A percentile compares a stretch with the other conserved stretches of the same genome.
Conservation (phyloP, 2,329 filamentous ascomycete species). For the Fusarium nematophilum region DNA sequence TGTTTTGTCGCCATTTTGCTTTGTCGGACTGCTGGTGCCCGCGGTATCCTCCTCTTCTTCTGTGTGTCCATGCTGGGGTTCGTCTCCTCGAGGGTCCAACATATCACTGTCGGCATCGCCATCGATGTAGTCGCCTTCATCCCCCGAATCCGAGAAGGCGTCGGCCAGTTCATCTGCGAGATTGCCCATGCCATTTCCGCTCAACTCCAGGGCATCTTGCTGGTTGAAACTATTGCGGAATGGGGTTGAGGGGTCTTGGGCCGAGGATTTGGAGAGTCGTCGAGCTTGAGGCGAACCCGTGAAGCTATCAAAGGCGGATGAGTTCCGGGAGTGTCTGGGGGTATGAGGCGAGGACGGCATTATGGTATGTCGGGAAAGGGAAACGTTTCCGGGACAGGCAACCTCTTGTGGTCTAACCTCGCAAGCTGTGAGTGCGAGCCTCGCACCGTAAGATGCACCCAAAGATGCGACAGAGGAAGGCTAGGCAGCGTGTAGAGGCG, state of each 20-base stretch:
- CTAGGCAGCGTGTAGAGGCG: background rate
- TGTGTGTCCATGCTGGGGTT: conserved; percentile 15
- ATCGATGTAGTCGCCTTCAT: conserved; percentile 64
- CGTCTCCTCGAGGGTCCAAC: conserved; percentile 14
- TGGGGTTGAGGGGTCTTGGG: conserved; percentile 62
- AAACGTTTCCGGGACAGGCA: conserved; percentile 13
- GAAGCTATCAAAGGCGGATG: conserved; percentile 64
- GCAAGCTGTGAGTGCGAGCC: conserved; percentile 25
- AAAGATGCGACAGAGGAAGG: conserved; percentile 18
- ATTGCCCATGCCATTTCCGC: conserved; percentile 75
- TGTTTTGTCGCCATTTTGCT: conserved; percentile 35
- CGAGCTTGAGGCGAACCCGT: conserved; percentile 59
- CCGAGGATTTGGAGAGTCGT: conserved; percentile 63
- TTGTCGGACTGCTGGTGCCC: conserved; percentile 21
- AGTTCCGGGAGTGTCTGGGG: conserved; percentile 69
- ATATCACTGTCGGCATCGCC: conserved; percentile 50
- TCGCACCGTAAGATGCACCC: conserved; percentile 30
- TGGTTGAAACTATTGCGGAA: conserved; percentile 62
- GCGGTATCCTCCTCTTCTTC: conserved; percentile 19
- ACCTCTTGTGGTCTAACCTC: conserved; percentile 18
- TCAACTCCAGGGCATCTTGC: conserved; percentile 60
- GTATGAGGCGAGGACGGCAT: conserved; percentile 62
- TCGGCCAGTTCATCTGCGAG: conserved; percentile 85
- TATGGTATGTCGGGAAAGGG: conserved; percentile 24
- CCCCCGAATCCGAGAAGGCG: conserved; percentile 74